These are phyloP conservation scores for Gliomastix tumulicola DNA, from an alignment of 2,329 filamentous ascomycete genomes.

Conservation along the genomic window DNA sequence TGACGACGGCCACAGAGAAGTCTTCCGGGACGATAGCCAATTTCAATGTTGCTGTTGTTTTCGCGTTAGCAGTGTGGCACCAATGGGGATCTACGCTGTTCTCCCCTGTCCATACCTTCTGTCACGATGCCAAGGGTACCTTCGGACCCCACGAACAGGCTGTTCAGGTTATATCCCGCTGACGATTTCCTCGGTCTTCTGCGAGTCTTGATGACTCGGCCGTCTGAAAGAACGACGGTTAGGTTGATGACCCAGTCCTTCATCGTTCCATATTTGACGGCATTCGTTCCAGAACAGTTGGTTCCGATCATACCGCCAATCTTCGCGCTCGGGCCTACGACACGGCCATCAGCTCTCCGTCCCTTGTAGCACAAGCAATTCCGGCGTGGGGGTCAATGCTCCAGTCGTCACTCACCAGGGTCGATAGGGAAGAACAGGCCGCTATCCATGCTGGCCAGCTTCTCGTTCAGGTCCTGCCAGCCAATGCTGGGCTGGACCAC, in stretches of 20 bases:
- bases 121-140: slow-evolving; percentile 77
- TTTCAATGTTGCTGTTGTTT: slow-evolving; percentile 61
- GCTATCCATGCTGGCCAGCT: slow-evolving; percentile 58
- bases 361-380: too few relatives aligned
- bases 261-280: slow-evolving; percentile 78
- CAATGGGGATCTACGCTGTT: too few relatives aligned
- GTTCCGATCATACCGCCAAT: slow-evolving; percentile 82
- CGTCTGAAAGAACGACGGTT: slow-evolving; percentile 74
- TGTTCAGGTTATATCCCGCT: slow-evolving; percentile 77
- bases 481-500: slow-evolving; percentile 86
- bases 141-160: slow-evolving; percentile 74
- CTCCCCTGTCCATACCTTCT: too few relatives aligned
- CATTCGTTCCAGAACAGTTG: slow-evolving; percentile 72
- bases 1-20: slow-evolving; percentile 71
- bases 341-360: slow-evolving; percentile 1
- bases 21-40: slow-evolving; percentile 70
- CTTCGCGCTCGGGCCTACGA: slow-evolving; percentile 54
- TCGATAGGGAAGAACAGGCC: slow-evolving; percentile 90
- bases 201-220: slow-evolving; percentile 71
- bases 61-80: too few relatives aligned
- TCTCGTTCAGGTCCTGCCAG: slow-evolving; percentile 85
- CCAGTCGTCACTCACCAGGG: slow-evolving; percentile 49
- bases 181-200: slow-evolving; percentile 73
- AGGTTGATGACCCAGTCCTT: slow-evolving; percentile 83
- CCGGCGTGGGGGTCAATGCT: too few relatives aligned